Evolutionary conservation across 441 rosid genomes (phyloP), one percentile per base, ranked within the genome.

Genomic region (Metrosideros polymorpha): DNA sequence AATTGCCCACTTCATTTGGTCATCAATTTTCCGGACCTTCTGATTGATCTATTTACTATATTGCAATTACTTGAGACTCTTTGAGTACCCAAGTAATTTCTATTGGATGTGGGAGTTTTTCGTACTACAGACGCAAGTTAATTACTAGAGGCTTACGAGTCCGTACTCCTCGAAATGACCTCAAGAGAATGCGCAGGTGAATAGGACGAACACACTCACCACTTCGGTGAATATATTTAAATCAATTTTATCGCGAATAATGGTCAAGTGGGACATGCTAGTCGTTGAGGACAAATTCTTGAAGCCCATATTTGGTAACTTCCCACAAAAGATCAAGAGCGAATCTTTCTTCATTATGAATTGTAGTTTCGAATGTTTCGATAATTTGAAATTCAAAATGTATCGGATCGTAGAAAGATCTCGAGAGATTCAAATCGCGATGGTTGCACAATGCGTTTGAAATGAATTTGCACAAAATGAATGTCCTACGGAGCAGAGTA

Each of bases 321-420:
- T 32, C 14, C 77, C 3, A 66, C n/a, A 22, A 6, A 39, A 39
- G 47, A 39, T 71, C n/a, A 39, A 39, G 17, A 39, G 19, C 7
- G 12, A 6, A 39, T 22, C n/a, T 71, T 39, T 12, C 4, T 71
- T 24, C 14, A 3, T 43, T 12, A 0, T 12, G 47, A 2, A 6
- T 0, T 1, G 8, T n/a, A 6, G 9, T 32, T 32, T 18, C 13
- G 5, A 66, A 66, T 22, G 27, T 71, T 0, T 6, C 0, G 4
- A 1, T 71, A 22, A 39, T 39, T 71, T 1, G 27, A 39, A 39
- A 39, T 71, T 71, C 1, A 6, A 71, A 71, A 71, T 0, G 3
- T 3, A 22, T 5, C 0, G 5, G n/a, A 10, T 22, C 1, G 6
- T 0, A 9, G 2, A 19, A 66, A 18, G 45, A 35, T 66, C 9